Base-by-base conservation (phyloP, 805 yeast species). In the Barnettozyma siamensis region DNA sequence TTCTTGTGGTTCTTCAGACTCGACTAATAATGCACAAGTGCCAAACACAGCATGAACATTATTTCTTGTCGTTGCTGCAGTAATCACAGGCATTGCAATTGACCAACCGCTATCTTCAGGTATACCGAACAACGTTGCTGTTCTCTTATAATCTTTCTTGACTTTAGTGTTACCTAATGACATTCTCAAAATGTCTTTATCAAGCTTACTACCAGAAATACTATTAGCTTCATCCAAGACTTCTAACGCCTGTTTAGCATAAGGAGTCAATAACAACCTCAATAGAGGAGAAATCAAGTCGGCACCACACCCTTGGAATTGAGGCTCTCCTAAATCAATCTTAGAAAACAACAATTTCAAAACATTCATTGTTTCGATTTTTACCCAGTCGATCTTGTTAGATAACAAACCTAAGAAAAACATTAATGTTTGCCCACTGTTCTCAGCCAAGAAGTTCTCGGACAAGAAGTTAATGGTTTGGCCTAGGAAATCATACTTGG, bases 31-130 rank as follows among this genome's bases (percentile, higher is more conserved):
- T 59, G 75, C 73, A 56, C 97, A 91, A 0, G 96, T 86, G 24
- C 88, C 79, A 57, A 86, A 93, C 3, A 93, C 98, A 0, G 98
- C 89, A 60, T 93, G 98, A 2, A 93, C 94, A 55, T 93, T 93
- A 57, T 86, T 87, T 49, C 97, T 69, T 1, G 98, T 86, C 13
- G 85, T 76, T 0, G 95, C 83, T 0, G 96, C 88, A 2, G 93
- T 82, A 33, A 88, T 78, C 0, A 91, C 86, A 2, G 99, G 96
- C 91, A 86, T 84, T 2, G 98, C 95, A 37, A 94, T 80, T 0
- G 96, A 82, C 99, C 99, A 93, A 2, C 99, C 99, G 54, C 83
- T 80, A 11, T 86, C 95, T 46, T 85, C 91, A 0, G 99, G 98
- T 19, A 91, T 80, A 13, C 99, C 99, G 66, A 88, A 94, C 41